Base-by-base conservation (phyloP, 225 moss, liverwort and hornwort genomes). In the Bryum argenteum region DNA sequence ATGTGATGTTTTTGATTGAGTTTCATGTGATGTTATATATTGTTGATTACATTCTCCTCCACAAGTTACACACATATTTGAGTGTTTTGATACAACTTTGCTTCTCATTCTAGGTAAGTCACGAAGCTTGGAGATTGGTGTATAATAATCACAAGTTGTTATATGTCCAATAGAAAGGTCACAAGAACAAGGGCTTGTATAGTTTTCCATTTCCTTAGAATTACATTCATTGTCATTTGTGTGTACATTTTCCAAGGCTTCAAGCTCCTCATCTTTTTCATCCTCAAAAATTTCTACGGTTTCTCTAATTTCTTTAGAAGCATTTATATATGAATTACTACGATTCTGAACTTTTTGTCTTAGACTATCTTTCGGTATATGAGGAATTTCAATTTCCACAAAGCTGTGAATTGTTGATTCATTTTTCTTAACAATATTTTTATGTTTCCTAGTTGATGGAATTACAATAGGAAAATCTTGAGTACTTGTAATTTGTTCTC, bases 161-260 rank as follows among this genome's bases (percentile, higher is more conserved):
- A 6, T 0, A 6, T 81, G 81, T 21, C 72, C 63, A 9, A 10
- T n/a, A 9, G 3, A 72, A 0, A 68, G 68, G 63, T 77, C 53
- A 69, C 76, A 80, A 72, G 67, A 76, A 80, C 72, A 81, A 52
- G 72, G 58, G 0, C 1, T 68, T 58, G 11, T 2, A 72, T 58
- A 37, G 43, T 16, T 16, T 1, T 63, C 1, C 11, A 51, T 5
- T 11, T n/a, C 6, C 12, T 38, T 1, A 5, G 2, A 10, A 17
- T 7, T 7, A 4, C 16, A 37, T 58, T 63, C 18, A 69, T 53
- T 0, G 11, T 57, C 4, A 15, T 53, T 4, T 44, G 0, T 3
- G 15, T 41, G 63, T 19, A 72, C 43, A 18, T 23, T 44, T 8
- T 72, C 14, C 6, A 45, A 8, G 0, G 1, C 68, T 24, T 58